phyloP scores from a whole-genome alignment of 1,139 yeast genomes.

The Yamadazyma dendronema region DNA sequence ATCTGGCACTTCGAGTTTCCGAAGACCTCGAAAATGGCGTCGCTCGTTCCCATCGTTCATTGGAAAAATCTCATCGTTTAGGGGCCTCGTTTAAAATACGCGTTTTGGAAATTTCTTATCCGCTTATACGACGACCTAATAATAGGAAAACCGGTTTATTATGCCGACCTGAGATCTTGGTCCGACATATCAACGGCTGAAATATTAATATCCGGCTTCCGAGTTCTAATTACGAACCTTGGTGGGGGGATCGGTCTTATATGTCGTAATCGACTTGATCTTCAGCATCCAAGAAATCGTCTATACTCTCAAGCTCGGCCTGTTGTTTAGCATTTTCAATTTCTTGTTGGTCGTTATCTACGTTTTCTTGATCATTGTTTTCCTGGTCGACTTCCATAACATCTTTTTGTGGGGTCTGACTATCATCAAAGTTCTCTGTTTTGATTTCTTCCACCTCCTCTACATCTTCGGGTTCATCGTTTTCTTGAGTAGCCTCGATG shows the following conservation, averaged over 20 bases:
- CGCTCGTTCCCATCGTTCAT: constrained; percentile 13
- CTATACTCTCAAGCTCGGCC: constrained; percentile 14
- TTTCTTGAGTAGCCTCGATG: constrained; percentile 2
- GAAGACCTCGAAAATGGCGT: constrained; percentile 2
- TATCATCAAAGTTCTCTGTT: neutral
- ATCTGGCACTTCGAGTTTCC: neutral
- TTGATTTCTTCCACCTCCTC: constrained; percentile 3
- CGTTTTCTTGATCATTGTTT: constrained; percentile 6
- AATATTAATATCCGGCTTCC: no score
- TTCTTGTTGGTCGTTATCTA: constrained; percentile 7
- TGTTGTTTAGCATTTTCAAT: neutral
- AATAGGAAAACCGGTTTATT: no score
- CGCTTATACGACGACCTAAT: neutral
- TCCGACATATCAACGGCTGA: no score
- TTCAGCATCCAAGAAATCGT: constrained; percentile 37
- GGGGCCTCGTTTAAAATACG: neutral
- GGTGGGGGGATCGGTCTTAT: constrained; percentile 1
- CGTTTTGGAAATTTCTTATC: neutral
- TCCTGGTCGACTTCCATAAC: constrained; percentile 5
- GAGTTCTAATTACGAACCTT: neutral
- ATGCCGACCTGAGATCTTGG: no score
- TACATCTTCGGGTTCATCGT: constrained; percentile 11
- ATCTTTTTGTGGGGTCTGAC: no score
- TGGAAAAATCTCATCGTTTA: constrained; percentile 1
- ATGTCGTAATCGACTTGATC: constrained; percentile 43